These are phyloP conservation scores for Diphasiastrum complanatum DNA, from an alignment of 83 land plant species.

Conservation along the genomic window DNA sequence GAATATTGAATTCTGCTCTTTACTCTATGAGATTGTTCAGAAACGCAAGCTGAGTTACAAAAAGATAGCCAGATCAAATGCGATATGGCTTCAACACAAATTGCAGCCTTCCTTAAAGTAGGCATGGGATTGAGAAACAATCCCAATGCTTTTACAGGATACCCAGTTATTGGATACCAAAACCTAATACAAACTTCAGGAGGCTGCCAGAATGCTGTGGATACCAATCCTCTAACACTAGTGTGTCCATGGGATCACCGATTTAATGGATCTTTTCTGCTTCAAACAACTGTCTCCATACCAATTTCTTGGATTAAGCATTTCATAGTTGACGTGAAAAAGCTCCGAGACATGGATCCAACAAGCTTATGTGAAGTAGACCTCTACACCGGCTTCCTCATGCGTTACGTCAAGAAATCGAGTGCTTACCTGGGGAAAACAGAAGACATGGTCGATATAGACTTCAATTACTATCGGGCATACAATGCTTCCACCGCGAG, in stretches of 20 bases:
- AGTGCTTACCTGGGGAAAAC: slow-evolving; percentile 48
- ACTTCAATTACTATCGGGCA: slow-evolving; percentile 50
- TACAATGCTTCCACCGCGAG: slow-evolving; percentile 35
- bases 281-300: slow-evolving; percentile 45
- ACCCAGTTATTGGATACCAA: slow-evolving; percentile 56
- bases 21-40: no score
- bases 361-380: slow-evolving; percentile 46
- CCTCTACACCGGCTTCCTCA: slow-evolving; percentile 42
- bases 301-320: slow-evolving; percentile 29
- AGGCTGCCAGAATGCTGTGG: slow-evolving; percentile 35
- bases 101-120: no score
- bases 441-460: slow-evolving; percentile 54
- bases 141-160: slow-evolving; percentile 38
- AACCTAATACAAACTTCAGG: slow-evolving; percentile 57
- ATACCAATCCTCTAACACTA: not conserved
- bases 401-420: slow-evolving; percentile 54
- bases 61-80: no score
- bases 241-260: slow-evolving; percentile 58
- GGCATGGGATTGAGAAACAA: slow-evolving; percentile 56
- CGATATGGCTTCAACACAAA: no score
- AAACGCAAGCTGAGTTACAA: no score
- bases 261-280: slow-evolving; percentile 46
- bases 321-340: slow-evolving; percentile 51
- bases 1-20: no score
- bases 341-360: slow-evolving; percentile 41